These are phyloP conservation scores for Rhododendron henanense DNA, from an alignment of 148 eudicot genomes.

Conservation along the genomic window DNA sequence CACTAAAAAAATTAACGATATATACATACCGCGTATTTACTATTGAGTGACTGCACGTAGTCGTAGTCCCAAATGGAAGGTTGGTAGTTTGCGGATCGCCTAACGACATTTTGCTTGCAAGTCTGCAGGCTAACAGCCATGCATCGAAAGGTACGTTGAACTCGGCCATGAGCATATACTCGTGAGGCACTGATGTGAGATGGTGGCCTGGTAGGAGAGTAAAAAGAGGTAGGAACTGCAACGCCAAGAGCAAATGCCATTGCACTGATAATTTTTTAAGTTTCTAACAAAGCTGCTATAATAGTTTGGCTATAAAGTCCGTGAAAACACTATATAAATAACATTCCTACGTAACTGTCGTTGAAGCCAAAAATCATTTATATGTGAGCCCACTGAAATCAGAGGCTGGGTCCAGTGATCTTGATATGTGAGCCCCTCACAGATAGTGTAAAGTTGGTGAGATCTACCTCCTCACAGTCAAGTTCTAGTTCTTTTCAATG, in stretches of 20 bases:
- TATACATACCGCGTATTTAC: background rate
- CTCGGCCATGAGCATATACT: background rate
- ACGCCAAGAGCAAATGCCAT: background rate
- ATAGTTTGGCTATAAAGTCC: background rate
- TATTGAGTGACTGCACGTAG: background rate
- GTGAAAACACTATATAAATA: background rate
- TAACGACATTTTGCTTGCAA: background rate
- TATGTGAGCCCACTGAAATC: background rate
- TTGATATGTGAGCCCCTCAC: background rate
- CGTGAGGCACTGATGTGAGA: background rate
- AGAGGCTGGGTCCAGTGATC: background rate
- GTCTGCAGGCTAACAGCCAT: background rate
- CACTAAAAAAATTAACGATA: background rate
- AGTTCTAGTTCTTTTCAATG: background rate
- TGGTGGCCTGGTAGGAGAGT: background rate
- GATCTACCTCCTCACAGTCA: background rate
- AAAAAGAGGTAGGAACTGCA: background rate
- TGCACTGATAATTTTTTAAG: background rate
- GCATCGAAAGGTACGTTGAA: background rate
- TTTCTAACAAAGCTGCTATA: background rate
- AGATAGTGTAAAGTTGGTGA: background rate
- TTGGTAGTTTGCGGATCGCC: constrained; percentile 1
- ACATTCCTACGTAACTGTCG: background rate
- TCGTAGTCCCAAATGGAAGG: background rate
- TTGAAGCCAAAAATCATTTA: background rate